phyloP scores from a whole-genome alignment of 805 yeast species.

The Nakazawaea wyomingensis region DNA sequence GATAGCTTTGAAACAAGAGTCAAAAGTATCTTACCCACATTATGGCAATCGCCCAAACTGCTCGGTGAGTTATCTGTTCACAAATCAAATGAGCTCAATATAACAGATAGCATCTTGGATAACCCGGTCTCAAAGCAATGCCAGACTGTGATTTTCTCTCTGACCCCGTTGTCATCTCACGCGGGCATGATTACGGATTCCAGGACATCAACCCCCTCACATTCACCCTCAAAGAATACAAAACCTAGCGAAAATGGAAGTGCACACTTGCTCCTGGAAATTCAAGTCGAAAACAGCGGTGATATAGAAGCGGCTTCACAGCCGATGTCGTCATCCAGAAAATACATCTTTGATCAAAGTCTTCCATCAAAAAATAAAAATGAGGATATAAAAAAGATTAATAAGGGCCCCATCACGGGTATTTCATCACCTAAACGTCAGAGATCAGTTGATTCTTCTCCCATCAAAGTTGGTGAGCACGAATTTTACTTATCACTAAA shows the following conservation, averaged over 20 bases:
- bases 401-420: background rate
- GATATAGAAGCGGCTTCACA: background rate
- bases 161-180: background rate
- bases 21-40: background rate
- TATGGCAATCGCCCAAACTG: constrained; percentile 1
- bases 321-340: too few species aligned
- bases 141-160: background rate
- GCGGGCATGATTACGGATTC: background rate
- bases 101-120: background rate
- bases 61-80: too few species aligned
- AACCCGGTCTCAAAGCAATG: background rate
- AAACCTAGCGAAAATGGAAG: background rate
- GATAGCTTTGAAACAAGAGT: constrained; percentile 1
- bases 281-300: background rate
- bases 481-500: background rate
- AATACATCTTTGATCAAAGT: too few species aligned
- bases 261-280: too few species aligned
- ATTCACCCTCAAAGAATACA: background rate
- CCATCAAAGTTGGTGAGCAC: background rate
- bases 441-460: background rate
- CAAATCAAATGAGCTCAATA: too few species aligned
- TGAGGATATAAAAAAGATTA: background rate
- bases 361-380: background rate
- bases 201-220: constrained; percentile 4
- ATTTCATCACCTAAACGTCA: background rate